phyloP scores from a whole-genome alignment of 805 yeast genomes.

The fission yeast (Schizosaccharomyces pombe) region DNA sequence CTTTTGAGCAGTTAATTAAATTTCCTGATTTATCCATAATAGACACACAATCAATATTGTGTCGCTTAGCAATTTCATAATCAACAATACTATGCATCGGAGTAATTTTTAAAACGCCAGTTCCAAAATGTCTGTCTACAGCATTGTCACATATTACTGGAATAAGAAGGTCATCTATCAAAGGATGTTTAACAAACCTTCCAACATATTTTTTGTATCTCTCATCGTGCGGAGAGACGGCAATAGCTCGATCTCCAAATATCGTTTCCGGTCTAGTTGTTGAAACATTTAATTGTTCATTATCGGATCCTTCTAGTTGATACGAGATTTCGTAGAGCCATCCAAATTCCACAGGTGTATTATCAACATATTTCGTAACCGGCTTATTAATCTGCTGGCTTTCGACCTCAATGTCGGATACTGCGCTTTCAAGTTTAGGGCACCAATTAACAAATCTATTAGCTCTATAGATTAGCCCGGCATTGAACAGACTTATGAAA shows the following conservation, averaged over 20 bases:
- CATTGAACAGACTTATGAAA: conserved; percentile 75
- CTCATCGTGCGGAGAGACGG: conserved; percentile 86
- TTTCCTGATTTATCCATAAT: conserved; percentile 80
- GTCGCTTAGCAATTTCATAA: conserved; percentile 89
- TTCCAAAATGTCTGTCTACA: conserved; percentile 97
- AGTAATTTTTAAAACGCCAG: conserved; percentile 97
- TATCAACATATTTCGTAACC: background rate
- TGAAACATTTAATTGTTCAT: conserved; percentile 69
- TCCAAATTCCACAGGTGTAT: conserved; percentile 66
- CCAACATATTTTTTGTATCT: conserved; percentile 91
- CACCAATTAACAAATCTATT: conserved; percentile 90
- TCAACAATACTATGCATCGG: conserved; percentile 97
- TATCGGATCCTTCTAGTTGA: conserved; percentile 24
- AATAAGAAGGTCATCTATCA: conserved; percentile 46
- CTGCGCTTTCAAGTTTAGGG: conserved; percentile 75
- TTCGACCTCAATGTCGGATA: conserved; percentile 74
- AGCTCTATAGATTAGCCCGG: conserved; percentile 86
- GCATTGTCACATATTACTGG: conserved; percentile 81
- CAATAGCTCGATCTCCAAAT: conserved; percentile 94
- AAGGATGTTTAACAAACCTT: conserved; percentile 73
- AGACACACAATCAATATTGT: conserved; percentile 64
- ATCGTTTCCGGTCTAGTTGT: conserved; percentile 97
- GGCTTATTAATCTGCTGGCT: background rate
- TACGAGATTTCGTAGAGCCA: conserved; percentile 85
- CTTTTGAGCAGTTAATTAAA: conserved; percentile 80